These are phyloP conservation scores for Inga laurina DNA, from an alignment of 306 rosid species.

Conservation along the genomic window DNA sequence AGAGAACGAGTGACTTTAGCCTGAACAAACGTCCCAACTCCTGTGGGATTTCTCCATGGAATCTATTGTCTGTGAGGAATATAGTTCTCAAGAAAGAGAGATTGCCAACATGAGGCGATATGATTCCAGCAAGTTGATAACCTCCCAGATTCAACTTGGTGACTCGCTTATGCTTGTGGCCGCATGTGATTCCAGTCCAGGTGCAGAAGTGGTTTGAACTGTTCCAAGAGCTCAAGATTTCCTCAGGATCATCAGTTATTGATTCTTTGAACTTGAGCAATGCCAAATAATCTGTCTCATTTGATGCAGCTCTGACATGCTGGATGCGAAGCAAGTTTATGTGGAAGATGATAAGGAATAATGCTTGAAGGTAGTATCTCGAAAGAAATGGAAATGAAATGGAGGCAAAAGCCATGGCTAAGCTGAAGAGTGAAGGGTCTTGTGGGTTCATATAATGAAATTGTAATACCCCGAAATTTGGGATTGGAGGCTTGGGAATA, in stretches of 20 bases:
- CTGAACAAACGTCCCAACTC: neutral
- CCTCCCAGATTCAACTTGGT: neutral
- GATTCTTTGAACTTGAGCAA: neutral
- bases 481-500: too few relatives aligned
- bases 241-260: neutral
- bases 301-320: neutral
- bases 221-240: neutral
- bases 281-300: constrained; percentile 17
- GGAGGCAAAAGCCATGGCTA: neutral
- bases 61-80: neutral
- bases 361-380: neutral
- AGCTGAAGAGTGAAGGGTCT: neutral
- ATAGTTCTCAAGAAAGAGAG: constrained; percentile 3
- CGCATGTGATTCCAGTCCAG: constrained; percentile 2
- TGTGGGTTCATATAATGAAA: too few relatives aligned
- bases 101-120: neutral
- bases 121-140: neutral
- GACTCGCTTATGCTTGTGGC: neutral
- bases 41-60: neutral
- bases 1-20: neutral
- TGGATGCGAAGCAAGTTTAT: neutral
- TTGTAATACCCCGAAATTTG: too few relatives aligned
- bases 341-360: neutral
- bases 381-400: neutral
- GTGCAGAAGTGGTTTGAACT: neutral